Evolutionary conservation across 2,329 filamentous ascomycete genomes (phyloP), one percentile per base, ranked within the genome.

Genomic region (Calonectria crousiana): DNA sequence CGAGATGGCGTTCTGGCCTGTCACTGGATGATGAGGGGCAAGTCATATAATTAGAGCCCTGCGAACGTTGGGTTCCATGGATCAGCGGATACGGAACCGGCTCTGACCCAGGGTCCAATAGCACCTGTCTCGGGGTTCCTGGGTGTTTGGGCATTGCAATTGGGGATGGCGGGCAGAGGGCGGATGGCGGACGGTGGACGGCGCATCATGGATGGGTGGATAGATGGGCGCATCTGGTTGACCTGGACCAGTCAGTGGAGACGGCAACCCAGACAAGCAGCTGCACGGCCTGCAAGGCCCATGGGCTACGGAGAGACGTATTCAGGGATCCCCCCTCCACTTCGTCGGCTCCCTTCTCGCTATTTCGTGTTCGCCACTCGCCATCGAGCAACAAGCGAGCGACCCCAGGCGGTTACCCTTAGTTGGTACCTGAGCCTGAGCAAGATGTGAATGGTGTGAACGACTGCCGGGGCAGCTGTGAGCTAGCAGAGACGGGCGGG

Each of bases 41-140:
- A 79, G 75, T 80, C 82, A 84, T 85, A 86, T 87, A 85, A 87
- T 87, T 86, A 87, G 85, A 83, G 81, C 79, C 74, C 77, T 81
- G 77, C 76, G 76, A 76, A 78, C 76, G 79, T 77, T 82, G 74
- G 78, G 77, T 79, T 76, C 74, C 75, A 80, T 80, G 78, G 78
- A 80, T 80, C 78, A 81, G 78, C 79, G 76, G 78, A 80, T 78
- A 76, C 77, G 73, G 70, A 77, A 78, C 77, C 75, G 74, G 79
- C 77, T 79, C 77, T 77, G 77, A 73, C 75, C 67, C 74, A 79
- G 78, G 78, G 78, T 67, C 74, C 67, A 56, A 60, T 36, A 64
- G 23, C 38, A 52, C 52, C 49, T 36, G 62, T 53, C 34, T 62
- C 20, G 60, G 60, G 60, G 60, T 64, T 44, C 41, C 53, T 68